phyloP scores from a whole-genome alignment of 129 eudicot species.

The Pseudognaphalium luteoalbum region DNA sequence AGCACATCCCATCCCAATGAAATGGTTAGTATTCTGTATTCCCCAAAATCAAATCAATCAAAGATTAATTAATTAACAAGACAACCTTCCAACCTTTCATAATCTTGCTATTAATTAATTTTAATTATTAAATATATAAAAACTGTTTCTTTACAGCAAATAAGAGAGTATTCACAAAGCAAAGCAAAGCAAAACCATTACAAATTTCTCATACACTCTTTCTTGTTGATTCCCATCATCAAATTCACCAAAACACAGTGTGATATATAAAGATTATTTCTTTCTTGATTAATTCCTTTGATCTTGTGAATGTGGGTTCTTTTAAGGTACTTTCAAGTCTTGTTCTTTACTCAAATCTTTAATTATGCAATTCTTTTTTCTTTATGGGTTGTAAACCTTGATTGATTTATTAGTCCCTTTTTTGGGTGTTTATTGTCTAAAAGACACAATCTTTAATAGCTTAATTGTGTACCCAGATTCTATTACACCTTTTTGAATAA shows the following conservation, averaged over 20 bases:
- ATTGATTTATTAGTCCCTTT: slow-evolving; percentile 12
- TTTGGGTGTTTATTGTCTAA: background rate
- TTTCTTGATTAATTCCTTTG: slow-evolving; percentile 28
- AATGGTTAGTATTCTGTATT: slow-evolving; percentile 22
- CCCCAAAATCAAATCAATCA: slow-evolving; percentile 1
- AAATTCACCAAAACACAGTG: slow-evolving; percentile 3
- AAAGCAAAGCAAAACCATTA: slow-evolving; percentile 35
- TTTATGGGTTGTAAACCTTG: slow-evolving; percentile 9
- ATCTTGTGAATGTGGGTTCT: slow-evolving; percentile 41
- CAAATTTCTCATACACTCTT: slow-evolving; percentile 23
- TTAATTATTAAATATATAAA: slow-evolving; percentile 15
- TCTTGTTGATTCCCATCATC: slow-evolving; percentile 21
- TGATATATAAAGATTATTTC: slow-evolving; percentile 14
- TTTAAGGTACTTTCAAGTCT: slow-evolving; percentile 29
- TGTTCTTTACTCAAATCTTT: slow-evolving; percentile 23
- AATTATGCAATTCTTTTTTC: slow-evolving; percentile 8
- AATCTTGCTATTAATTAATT: background rate
- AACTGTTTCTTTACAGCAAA: slow-evolving; percentile 36
- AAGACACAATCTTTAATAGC: slow-evolving; percentile 6
- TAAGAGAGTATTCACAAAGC: slow-evolving; percentile 33
- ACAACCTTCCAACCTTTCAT: slow-evolving; percentile 24
- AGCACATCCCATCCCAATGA: background rate
- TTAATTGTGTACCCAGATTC: slow-evolving; percentile 1
- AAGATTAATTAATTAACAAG: slow-evolving; percentile 13
- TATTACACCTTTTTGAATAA: slow-evolving; percentile 5